phyloP scores from a whole-genome alignment of 345 rosid genomes.

The Eucalyptus regnans region DNA sequence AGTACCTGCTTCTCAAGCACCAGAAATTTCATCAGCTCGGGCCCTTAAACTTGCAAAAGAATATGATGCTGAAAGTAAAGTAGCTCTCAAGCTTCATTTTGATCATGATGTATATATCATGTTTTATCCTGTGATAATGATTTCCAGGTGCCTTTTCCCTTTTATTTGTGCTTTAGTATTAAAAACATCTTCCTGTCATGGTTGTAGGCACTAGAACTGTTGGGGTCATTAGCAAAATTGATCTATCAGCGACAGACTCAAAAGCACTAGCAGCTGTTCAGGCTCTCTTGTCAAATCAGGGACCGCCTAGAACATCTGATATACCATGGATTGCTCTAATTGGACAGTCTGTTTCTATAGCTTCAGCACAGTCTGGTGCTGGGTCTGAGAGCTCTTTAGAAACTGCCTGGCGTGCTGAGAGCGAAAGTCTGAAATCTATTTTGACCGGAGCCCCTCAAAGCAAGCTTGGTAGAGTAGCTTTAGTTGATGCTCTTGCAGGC shows the following conservation, averaged over 20 bases:
- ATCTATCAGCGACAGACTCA: conserved; percentile 79
- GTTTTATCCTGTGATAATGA: neutral
- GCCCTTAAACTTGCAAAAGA: conserved; percentile 94
- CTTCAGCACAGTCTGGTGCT: conserved; percentile 71
- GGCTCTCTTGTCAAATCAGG: conserved; percentile 84
- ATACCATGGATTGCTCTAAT: conserved; percentile 98
- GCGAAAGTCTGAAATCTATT: conserved; percentile 73
- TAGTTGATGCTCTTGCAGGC: conserved; percentile 82
- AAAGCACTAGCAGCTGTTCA: conserved; percentile 97
- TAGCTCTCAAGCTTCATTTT: neutral
- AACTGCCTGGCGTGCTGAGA: conserved; percentile 99
- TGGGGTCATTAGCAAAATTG: conserved; percentile 87
- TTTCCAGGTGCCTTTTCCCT: neutral
- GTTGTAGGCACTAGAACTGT: conserved; percentile 86
- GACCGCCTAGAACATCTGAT: conserved; percentile 87
- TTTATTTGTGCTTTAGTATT: neutral
- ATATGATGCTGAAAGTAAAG: conserved; percentile 80
- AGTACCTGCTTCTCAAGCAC: conserved; percentile 82
- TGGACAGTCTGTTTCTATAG: conserved; percentile 92
- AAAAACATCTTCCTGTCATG: neutral
- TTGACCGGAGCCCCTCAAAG: conserved; percentile 77
- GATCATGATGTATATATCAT: neutral
- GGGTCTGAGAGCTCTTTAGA: conserved; percentile 80
- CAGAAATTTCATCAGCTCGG: conserved; percentile 83
- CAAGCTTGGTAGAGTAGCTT: conserved; percentile 92